These are phyloP conservation scores for Pseudonitzschia pungens DNA, from an alignment of 108 stramenopile genomes.

Conservation along the genomic window DNA sequence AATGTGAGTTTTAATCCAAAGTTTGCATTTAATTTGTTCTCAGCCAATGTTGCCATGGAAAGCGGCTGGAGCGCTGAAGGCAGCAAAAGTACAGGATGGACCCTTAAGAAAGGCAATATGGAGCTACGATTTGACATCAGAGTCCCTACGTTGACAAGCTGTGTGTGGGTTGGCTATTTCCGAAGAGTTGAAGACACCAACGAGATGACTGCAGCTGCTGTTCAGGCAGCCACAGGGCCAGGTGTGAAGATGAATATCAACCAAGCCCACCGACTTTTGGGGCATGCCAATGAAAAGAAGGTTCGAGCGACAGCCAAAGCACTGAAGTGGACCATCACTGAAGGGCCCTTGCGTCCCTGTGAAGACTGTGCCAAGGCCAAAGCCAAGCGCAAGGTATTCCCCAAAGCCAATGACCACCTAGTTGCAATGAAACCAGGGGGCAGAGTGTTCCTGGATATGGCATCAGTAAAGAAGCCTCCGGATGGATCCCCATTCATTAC, in stretches of 20 bases:
- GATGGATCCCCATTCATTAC: not conserved
- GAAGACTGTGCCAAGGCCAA: not conserved
- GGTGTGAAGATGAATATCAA: not conserved
- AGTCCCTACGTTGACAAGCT: not conserved
- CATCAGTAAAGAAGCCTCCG: not conserved
- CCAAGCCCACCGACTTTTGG: not conserved
- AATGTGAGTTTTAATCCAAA: not conserved
- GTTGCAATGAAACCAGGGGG: not conserved
- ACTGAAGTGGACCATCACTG: not conserved
- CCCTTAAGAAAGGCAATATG: not conserved
- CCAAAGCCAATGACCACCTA: not conserved
- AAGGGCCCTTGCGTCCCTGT: not conserved
- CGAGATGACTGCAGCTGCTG: not conserved
- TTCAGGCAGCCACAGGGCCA: not conserved
- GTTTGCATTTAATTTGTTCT: not conserved
- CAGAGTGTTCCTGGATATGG: not conserved
- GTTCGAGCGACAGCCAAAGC: not conserved
- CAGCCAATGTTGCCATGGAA: not conserved
- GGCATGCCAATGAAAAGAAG: not conserved
- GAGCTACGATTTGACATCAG: not conserved
- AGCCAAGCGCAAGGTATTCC: not conserved
- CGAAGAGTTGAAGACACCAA: not conserved
- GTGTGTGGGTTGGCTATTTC: conserved; percentile 1
- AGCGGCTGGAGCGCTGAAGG: not conserved
- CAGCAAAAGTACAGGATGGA: not conserved